Percentiles rank a stretch among this genome's conserved stretches.
Conservation (phyloP, 1,139 yeast species). For the Taiozyma sp. region DNA sequence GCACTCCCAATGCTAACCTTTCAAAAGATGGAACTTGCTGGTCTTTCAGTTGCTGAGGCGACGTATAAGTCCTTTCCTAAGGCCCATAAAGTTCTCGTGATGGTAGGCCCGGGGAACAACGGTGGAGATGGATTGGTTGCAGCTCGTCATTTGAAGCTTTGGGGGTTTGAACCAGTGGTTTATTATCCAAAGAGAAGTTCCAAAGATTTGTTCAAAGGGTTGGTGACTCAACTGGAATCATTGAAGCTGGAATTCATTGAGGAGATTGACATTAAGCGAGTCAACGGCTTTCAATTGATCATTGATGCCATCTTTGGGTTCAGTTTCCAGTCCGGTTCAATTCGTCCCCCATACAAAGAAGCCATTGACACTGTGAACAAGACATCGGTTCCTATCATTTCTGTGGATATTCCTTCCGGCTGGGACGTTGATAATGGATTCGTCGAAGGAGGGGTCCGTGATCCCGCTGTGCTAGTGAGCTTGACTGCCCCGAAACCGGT, state of each 20-base stretch:
- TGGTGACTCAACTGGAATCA: constrained; percentile 56
- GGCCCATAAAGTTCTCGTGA: constrained; percentile 48
- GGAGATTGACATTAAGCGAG: constrained; percentile 26
- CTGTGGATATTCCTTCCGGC: constrained; percentile 92
- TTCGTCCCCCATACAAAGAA: constrained; percentile 71
- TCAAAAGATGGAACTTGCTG: constrained; percentile 83
- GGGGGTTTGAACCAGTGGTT: constrained; percentile 73
- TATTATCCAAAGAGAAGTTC: constrained; percentile 60
- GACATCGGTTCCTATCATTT: constrained; percentile 50
- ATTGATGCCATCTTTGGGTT: constrained; percentile 91
- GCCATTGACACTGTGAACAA: constrained; percentile 47
- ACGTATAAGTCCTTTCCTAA: constrained; percentile 61
- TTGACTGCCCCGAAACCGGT: constrained; percentile 95
- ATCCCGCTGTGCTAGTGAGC: constrained; percentile 70
- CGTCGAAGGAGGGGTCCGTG: constrained; percentile 34
- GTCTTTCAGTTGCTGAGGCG: constrained; percentile 90
- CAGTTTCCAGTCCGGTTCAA: constrained; percentile 78
- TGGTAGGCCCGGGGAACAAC: constrained; percentile 95
- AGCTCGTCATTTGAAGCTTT: constrained; percentile 79
- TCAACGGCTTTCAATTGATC: constrained; percentile 15
- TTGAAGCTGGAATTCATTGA: constrained; percentile 38
- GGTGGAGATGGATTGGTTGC: constrained; percentile 97
- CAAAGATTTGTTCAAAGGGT: constrained; percentile 36
- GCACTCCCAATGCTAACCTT: neutral
- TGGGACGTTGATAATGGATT: constrained; percentile 97